Conservation (phyloP, 305 asterid species). For the Rubia peregrina region DNA sequence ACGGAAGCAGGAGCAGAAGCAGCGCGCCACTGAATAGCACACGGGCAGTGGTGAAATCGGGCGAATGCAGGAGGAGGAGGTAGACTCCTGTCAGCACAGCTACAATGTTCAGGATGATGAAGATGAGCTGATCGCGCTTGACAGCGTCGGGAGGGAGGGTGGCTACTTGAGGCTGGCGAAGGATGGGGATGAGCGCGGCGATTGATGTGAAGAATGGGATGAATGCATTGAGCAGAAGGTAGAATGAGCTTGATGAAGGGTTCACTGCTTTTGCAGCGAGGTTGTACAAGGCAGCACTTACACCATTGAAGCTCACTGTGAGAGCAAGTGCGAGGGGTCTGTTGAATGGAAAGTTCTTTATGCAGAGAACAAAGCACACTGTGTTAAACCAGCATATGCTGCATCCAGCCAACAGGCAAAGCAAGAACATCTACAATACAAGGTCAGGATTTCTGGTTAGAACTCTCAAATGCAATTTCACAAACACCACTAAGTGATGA, state of each 20-base stretch:
- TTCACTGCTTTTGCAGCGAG: constrained; percentile 49
- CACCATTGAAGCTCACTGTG: constrained; percentile 74
- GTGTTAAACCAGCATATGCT: constrained; percentile 97
- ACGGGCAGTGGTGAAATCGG: constrained; percentile 24
- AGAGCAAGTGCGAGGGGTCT: constrained; percentile 80
- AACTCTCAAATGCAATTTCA: too few relatives aligned
- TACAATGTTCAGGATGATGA: constrained; percentile 36
- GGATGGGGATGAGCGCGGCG: constrained; percentile 48
- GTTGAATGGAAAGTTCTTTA: constrained; percentile 57
- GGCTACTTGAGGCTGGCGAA: constrained; percentile 44
- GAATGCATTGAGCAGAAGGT: constrained; percentile 73
- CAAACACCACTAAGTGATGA: too few relatives aligned
- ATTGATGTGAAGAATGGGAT: constrained; percentile 58
- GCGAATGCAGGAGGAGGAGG: constrained; percentile 61
- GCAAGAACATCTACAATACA: constrained; percentile 50
- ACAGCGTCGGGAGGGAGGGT: constrained; percentile 29
- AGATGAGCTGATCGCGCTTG: constrained; percentile 50
- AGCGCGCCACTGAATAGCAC: constrained; percentile 54
- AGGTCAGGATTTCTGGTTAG: background rate
- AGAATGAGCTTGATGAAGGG: constrained; percentile 46
- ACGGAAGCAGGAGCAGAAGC: constrained; percentile 49
- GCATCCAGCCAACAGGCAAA: constrained; percentile 72
- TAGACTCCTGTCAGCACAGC: constrained; percentile 71
- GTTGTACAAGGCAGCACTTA: constrained; percentile 80
- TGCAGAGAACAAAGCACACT: constrained; percentile 80